Evolutionary conservation across 768 basidiomycete genomes (phyloP), one percentile per base, ranked within the genome.

Genomic region (Candolleomyces eurysporus): DNA sequence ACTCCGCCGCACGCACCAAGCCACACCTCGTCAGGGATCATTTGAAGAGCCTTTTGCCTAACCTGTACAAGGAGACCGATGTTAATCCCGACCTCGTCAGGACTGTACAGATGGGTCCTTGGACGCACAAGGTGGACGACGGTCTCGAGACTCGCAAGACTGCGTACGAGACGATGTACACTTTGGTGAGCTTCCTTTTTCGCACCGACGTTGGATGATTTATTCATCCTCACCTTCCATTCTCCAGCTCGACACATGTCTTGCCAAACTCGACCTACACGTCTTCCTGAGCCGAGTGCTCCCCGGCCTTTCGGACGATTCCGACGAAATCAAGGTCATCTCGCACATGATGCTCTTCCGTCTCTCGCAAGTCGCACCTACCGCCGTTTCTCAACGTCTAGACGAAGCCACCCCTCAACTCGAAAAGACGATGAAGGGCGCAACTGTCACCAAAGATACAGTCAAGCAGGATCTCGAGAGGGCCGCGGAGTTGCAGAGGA

Each of bases 111-210:
- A 97, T 97, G 95, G 94, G 95, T 21, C 94, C 95, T 2, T 97
- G 94, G 94, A 92, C 90, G 30, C 94, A 96, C 76, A 94, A 92
- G 71, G 93, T 97, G 57, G 97, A 99, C 67, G 96, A 98, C 65
- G 97, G 97, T 52, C 81, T 98, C 45, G 96, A 98, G 64, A 89
- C 95, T 21, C 87, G 97, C 61, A 98, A 98, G 81, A 96, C 93
- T 0, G 96, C 97, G 2, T 98, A 92, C 74, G 97, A 99, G 75
- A 94, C 95, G 1, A 92, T 98, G 80, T 96, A 97, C 71, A 97
- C 95, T 19, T 75, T 98, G 66, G 94, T 95, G 67, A 66, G 89
- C 74, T n/a, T 26, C 39, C 42, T 0, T 13, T 32, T 16, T 16
- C n/a, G 19, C 60, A 31, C 21, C 54, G 2, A n/a, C 17, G 11